Conservation (phyloP, 164 flowering plant genomes). For the Hamamelis virginiana region DNA sequence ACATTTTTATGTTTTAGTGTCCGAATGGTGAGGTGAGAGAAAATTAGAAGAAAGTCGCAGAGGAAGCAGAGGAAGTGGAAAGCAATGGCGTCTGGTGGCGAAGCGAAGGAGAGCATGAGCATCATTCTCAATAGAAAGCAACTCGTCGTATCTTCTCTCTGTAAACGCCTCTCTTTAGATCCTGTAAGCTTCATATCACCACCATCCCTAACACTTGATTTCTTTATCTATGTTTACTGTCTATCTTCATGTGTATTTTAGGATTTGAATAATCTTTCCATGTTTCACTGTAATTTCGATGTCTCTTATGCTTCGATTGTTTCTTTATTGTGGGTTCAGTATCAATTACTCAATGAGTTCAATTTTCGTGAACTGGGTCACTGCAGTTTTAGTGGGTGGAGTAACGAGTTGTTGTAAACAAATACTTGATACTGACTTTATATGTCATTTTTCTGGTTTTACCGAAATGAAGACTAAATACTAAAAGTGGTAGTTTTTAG, state of each 20-base stretch:
- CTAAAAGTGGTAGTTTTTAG: too few species aligned
- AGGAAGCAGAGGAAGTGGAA: background rate
- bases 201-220: background rate
- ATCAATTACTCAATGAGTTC: too few species aligned
- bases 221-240: background rate
- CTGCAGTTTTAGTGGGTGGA: too few species aligned
- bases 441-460: too few species aligned
- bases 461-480: too few species aligned
- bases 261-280: background rate
- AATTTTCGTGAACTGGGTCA: too few species aligned
- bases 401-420: too few species aligned
- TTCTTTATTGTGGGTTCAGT: too few species aligned
- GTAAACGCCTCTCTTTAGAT: slow-evolving; percentile 44
- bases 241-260: background rate
- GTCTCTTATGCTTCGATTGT: too few species aligned
- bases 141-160: slow-evolving; percentile 39
- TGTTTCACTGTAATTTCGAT: too few species aligned
- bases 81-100: slow-evolving; percentile 1
- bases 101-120: background rate
- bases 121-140: slow-evolving; percentile 22
- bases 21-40: background rate
- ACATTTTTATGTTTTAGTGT: too few species aligned
- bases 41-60: background rate
- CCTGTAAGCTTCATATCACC: slow-evolving; percentile 34
- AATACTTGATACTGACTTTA: too few species aligned